These are phyloP conservation scores for Colletotrichum phormii DNA, from an alignment of 2,329 filamentous ascomycete genomes.

Conservation along the genomic window DNA sequence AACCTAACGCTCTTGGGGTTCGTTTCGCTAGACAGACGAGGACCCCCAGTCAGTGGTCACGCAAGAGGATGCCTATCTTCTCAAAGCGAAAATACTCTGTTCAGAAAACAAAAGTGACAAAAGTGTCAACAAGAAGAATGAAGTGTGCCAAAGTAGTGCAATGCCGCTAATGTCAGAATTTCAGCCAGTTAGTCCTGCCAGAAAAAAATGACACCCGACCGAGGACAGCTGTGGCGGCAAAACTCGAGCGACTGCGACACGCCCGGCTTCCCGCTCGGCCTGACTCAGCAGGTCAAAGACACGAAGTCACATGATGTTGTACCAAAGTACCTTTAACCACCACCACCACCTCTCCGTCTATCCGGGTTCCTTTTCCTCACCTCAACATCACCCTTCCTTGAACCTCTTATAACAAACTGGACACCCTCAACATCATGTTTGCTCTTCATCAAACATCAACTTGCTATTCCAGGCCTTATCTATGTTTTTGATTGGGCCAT, in stretches of 20 bases:
- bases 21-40: not conserved
- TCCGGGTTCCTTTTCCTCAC: not conserved
- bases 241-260: conserved; percentile 18
- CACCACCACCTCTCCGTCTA: not conserved
- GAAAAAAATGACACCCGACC: not conserved
- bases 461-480: conserved; percentile 19
- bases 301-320: conserved; percentile 22
- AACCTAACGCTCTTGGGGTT: not conserved
- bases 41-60: not conserved
- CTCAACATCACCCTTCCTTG: not conserved
- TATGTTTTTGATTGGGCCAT: conserved; percentile 13
- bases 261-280: conserved; percentile 23
- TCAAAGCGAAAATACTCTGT: no score
- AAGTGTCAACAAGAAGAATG: not conserved
- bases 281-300: conserved; percentile 37
- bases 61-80: not conserved
- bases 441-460: conserved; percentile 16
- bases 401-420: not conserved
- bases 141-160: not conserved
- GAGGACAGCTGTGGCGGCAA: not conserved
- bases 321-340: not conserved
- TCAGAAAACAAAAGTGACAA: not conserved
- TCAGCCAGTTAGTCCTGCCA: not conserved
- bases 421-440: conserved; percentile 6
- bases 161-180: not conserved